These are phyloP conservation scores for Yamadazyma sp. DNA, from an alignment of 805 yeast species.

Conservation along the genomic window DNA sequence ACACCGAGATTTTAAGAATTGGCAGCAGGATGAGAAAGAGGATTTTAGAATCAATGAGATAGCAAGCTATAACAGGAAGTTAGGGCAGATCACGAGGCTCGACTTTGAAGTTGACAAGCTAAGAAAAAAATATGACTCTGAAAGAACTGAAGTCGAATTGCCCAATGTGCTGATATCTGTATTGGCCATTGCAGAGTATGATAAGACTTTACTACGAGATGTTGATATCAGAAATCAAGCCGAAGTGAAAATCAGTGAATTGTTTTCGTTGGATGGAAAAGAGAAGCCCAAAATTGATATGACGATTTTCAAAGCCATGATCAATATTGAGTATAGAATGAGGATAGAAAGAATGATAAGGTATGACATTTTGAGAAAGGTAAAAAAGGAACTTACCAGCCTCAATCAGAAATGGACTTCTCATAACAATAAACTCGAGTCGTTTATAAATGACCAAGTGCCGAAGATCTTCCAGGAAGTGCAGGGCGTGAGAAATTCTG, in stretches of 20 bases:
- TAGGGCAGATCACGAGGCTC: constrained; percentile 29
- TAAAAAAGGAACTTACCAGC: constrained; percentile 30
- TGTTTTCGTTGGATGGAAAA: constrained; percentile 30
- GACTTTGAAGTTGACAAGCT: constrained; percentile 24
- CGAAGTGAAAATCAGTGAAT: constrained; percentile 17
- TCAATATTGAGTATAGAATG: constrained; percentile 33
- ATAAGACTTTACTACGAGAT: constrained; percentile 10
- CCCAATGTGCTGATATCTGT: constrained; percentile 30
- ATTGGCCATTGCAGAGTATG: constrained; percentile 26
- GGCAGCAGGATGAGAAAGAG: constrained; percentile 22
- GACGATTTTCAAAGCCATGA: constrained; percentile 27
- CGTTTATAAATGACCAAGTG: constrained; percentile 30
- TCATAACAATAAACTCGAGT: constrained; percentile 30
- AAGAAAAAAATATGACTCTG: constrained; percentile 23
- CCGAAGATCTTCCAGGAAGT: constrained; percentile 27
- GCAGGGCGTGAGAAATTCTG: constrained; percentile 27
- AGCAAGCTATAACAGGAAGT: constrained; percentile 28
- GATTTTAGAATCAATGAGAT: constrained; percentile 25
- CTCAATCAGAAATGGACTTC: constrained; percentile 37
- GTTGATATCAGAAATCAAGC: background rate
- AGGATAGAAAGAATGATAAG: constrained; percentile 34
- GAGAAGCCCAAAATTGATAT: constrained; percentile 30
- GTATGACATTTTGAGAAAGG: constrained; percentile 33
- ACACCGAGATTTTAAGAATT: constrained; percentile 29
- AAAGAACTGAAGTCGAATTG: constrained; percentile 22